phyloP scores from a whole-genome alignment of 176 grass and related monocot species.

The Cenchrus americanus region DNA sequence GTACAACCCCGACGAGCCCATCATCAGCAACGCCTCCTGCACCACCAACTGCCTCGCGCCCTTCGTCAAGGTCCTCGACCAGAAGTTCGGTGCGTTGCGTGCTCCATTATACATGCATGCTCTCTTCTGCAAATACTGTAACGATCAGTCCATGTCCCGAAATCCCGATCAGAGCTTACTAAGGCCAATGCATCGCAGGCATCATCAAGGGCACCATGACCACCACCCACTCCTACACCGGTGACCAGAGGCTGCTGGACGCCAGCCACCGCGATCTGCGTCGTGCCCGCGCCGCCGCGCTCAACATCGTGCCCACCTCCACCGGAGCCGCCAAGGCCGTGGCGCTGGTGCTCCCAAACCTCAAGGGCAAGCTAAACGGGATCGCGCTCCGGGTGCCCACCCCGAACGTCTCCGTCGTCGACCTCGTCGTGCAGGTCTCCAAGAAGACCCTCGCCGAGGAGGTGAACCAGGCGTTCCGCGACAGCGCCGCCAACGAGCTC shows the following conservation, averaged over 20 bases:
- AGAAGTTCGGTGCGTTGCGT: constrained; percentile 70
- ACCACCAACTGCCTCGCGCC: constrained; percentile 95
- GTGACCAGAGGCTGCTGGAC: constrained; percentile 82
- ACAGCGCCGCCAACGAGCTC: constrained; percentile 62
- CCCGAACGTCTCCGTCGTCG: constrained; percentile 82
- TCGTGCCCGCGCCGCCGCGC: constrained; percentile 76
- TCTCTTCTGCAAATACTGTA: no score
- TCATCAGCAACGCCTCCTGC: constrained; percentile 94
- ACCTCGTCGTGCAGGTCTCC: constrained; percentile 80
- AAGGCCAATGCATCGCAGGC: constrained; percentile 33
- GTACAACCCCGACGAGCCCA: constrained; percentile 66
- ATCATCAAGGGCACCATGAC: constrained; percentile 96
- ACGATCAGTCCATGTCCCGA: background rate
- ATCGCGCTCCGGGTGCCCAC: constrained; percentile 86
- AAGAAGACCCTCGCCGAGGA: constrained; percentile 86
- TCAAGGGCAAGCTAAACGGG: constrained; percentile 92
- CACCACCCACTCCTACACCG: constrained; percentile 88
- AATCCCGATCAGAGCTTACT: background rate
- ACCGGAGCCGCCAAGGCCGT: constrained; percentile 89
- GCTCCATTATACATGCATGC: no score
- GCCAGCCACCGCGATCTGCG: constrained; percentile 85
- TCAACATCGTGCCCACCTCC: constrained; percentile 90
- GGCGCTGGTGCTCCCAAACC: constrained; percentile 77
- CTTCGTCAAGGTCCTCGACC: constrained; percentile 89
- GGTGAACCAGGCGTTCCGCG: constrained; percentile 78